Evolutionary conservation across 805 yeast genomes (phyloP), one percentile per base, ranked within the genome.

Genomic region (Wickerhamia fluorescens): DNA sequence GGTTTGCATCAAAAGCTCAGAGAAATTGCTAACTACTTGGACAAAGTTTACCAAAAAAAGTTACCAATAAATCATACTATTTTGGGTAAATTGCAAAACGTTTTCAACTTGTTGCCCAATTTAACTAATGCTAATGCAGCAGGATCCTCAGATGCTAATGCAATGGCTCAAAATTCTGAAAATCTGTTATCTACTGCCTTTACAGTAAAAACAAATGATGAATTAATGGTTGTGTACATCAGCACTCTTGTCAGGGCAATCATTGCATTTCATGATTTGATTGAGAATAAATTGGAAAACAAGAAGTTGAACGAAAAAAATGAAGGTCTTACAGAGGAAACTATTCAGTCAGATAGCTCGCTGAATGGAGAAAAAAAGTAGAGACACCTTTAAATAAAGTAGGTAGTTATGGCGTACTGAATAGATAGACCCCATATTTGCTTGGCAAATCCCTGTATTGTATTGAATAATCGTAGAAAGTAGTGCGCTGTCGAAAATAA

Each of bases 251-350:
- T 92, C 14, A 74, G 97, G 51, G 83, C 97, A 5, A 88, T 94
- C 46, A 82, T 92, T 49, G 94, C 97, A 7, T 89, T 92, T 71
- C 95, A 92, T 58, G 94, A 92, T 54, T 71, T 92, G 56, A 92
- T 92, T 51, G 97, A 92, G 47, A 94, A 94, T 62, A 92, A 92
- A 61, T 78, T 92, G 41, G 85, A 83, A 44, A 87, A 87, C 55
- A 79, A 51, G 33, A 44, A 42, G 44, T 35, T 51, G 24, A 53
- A 51, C 35, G 68, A 61, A 32, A 47, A 41, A 21, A 46, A 42
- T n/a, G n/a, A n/a, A n/a, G n/a, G n/a, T 18, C 24, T 23, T 4
- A 31, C 26, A 11, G 32, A 28, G 14, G 25, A 22, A 13, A 25
- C 10, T 7, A 18, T 18, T 4, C 25, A 13, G 7, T 11, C 25